These are phyloP conservation scores for Trypanosoma platydactyli DNA, from an alignment of 208 protist species.

Conservation along the genomic window DNA sequence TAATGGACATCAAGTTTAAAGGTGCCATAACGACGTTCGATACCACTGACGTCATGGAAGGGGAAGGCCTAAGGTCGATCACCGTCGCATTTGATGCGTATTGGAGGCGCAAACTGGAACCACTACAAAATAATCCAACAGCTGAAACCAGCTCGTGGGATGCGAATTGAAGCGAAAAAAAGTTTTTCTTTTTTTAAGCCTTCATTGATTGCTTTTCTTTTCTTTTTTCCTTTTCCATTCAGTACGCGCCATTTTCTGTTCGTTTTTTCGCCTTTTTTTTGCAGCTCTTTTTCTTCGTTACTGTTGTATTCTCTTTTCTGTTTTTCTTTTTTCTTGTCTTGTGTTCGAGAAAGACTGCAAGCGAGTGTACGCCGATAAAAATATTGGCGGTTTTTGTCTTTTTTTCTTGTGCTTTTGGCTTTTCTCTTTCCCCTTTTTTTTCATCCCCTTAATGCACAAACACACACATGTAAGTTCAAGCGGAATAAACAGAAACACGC, in stretches of 20 bases:
- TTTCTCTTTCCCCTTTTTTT: not conserved
- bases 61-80: conserved; percentile 45
- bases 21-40: conserved; percentile 53
- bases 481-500: not conserved
- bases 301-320: not conserved
- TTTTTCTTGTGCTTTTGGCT: not conserved
- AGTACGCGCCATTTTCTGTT: not conserved
- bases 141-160: conserved; percentile 12
- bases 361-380: no score
- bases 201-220: not conserved
- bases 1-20: conserved; percentile 39
- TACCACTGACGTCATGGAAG: conserved; percentile 46
- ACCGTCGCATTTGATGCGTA: conserved; percentile 46
- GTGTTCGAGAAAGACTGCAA: no score
- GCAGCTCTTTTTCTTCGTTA: not conserved
- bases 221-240: not conserved
- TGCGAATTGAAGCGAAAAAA: not conserved
- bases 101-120: conserved; percentile 33
- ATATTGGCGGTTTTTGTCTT: conserved; percentile 4
- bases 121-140: conserved; percentile 8
- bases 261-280: not conserved
- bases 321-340: not conserved
- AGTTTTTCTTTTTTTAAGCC: not conserved
- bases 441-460: not conserved
- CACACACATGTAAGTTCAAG: not conserved